Evolutionary conservation across 2,329 filamentous ascomycete genomes (phyloP).

Genomic region (Hypoxylon sp.): DNA sequence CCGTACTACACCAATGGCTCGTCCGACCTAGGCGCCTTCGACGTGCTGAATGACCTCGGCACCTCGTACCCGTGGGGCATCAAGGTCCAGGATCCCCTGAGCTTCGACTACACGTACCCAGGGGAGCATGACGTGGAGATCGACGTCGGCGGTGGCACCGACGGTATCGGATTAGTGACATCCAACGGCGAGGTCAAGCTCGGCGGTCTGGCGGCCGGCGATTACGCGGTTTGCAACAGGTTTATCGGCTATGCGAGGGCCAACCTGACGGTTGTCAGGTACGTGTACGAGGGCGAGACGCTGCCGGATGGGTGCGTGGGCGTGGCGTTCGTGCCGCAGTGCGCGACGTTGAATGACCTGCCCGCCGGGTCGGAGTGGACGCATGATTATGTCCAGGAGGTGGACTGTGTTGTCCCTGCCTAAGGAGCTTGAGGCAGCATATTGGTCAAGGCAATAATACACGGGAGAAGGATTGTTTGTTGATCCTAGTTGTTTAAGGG

Average conservation of each 20-base stretch:
- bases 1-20: conserved; percentile 41
- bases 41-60: conserved; percentile 34
- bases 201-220: conserved; percentile 16
- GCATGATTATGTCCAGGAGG: conserved; percentile 40
- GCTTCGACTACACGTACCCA: conserved; percentile 22
- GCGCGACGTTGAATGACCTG: conserved; percentile 27
- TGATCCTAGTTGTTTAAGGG: not conserved
- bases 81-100: conserved; percentile 4
- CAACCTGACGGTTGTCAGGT: conserved; percentile 24
- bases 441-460: not conserved
- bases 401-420: conserved; percentile 30
- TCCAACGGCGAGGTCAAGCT: not conserved
- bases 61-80: conserved; percentile 34
- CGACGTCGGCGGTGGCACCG: conserved; percentile 29
- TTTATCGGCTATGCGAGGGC: conserved; percentile 17
- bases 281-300: conserved; percentile 38
- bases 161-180: conserved; percentile 20
- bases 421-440: not conserved
- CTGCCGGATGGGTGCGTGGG: conserved; percentile 26
- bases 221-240: conserved; percentile 31
- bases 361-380: conserved; percentile 28
- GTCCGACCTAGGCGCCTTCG: not conserved
- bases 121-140: conserved; percentile 34
- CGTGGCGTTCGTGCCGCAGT: conserved; percentile 30
- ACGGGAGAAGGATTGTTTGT: not conserved